Base-by-base conservation (phyloP, 306 rosid genomes). In the Corylus avellana region DNA sequence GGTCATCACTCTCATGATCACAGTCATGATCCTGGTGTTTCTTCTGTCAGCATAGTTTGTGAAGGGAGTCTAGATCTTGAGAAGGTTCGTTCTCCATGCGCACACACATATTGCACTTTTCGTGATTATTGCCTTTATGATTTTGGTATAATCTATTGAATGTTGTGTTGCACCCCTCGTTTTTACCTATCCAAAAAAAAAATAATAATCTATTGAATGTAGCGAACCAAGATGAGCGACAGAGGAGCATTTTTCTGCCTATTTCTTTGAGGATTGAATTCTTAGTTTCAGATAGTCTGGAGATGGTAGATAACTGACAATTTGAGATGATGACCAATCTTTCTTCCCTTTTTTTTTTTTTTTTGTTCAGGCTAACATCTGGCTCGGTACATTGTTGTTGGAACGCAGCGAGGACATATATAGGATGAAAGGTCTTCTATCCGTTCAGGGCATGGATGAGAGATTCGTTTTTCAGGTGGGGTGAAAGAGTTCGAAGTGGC, bases 21-120 rank as follows among this genome's bases (percentile, higher is more conserved):
- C 70, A 89, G 25, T 53, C 99, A 95, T 50, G 99, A 95, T 75
- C 99, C 98, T 50, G 98, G 99, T 70, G 94, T 95, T 74, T 89
- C 98, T 37, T 95, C 98, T 5, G 93, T 95, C 80, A 93, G 98
- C 85, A 90, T 92, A 72, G 98, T 95, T 84, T 93, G 99, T 82
- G 99, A 93, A 85, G 99, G 99, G 78, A 91, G 77, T 92, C 83
- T 95, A 82, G 99, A 95, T 79, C 99, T 95, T 75, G 97, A 95
- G 87, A 95, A 93, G 99, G 98, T 91, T 68, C 12, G 88, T 75
- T 59, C 22, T 54, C 3, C 53, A 12, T 4, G 53, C 4, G 20
- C 51, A 0, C 5, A 72, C 39, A 79, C 70, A 14, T 17, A 6
- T 44, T 50, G 10, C 48, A 54, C 0, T 5, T 42, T 42, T 47